Conservation (phyloP, 179 eudicot genomes). For the Silene vulgaris region DNA sequence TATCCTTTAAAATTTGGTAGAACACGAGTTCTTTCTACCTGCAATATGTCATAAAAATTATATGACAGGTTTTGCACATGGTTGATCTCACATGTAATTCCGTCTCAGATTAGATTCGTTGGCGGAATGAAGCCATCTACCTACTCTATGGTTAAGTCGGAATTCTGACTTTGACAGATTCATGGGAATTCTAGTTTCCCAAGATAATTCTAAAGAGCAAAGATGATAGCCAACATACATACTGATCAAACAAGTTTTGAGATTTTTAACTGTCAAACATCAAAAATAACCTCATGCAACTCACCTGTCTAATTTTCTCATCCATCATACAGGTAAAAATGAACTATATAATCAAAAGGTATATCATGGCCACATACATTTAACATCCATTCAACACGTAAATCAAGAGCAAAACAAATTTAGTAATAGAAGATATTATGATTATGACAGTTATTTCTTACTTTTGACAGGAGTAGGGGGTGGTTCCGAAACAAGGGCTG, state of each 20-base stretch:
- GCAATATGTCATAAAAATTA: too few relatives aligned
- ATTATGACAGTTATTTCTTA: slow-evolving; percentile 22
- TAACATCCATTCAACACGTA: too few relatives aligned
- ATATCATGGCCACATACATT: too few relatives aligned
- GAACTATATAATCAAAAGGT: too few relatives aligned
- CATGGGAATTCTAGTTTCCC: background rate
- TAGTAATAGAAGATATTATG: too few relatives aligned
- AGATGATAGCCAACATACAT: background rate
- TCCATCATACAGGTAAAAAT: too few relatives aligned
- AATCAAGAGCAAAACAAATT: too few relatives aligned
- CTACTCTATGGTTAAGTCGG: too few relatives aligned
- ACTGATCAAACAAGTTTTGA: background rate
- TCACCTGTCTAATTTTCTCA: background rate
- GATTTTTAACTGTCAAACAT: background rate
- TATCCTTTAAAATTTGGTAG: background rate
- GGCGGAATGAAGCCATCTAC: background rate
- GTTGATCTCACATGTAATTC: background rate
- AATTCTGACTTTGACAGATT: background rate
- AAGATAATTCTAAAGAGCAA: background rate
- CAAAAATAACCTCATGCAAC: background rate
- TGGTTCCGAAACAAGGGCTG: background rate
- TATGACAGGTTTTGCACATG: background rate
- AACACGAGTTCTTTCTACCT: background rate
- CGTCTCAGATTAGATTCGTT: background rate
- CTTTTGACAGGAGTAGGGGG: slow-evolving; percentile 33